Conservation (phyloP, 768 basidiomycete genomes). For the Lactarius akahatsu region DNA sequence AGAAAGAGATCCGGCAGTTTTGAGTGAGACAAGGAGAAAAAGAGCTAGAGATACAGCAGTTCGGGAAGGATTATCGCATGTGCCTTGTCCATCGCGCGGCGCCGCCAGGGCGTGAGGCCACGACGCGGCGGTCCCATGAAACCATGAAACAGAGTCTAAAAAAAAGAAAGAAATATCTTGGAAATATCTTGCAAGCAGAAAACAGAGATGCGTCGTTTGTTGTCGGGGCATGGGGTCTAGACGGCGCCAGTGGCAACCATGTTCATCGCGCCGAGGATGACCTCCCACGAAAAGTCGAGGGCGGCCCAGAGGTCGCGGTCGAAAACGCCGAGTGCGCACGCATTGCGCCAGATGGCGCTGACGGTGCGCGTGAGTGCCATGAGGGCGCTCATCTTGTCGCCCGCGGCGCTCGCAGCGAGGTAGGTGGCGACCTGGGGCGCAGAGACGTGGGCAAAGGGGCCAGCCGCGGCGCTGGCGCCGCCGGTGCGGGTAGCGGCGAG, state of each 20-base stretch:
- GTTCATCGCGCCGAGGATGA: constrained; percentile 60
- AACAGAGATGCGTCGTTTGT: background rate
- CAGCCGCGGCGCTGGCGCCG: constrained; percentile 18
- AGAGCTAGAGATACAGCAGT: constrained; percentile 27
- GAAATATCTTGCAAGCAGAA: background rate
- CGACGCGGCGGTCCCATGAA: constrained; percentile 19
- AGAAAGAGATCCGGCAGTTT: background rate
- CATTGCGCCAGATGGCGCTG: constrained; percentile 72
- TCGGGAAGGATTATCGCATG: constrained; percentile 17
- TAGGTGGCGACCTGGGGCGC: constrained; percentile 31
- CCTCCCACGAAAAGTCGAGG: constrained; percentile 67
- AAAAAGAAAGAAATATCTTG: background rate
- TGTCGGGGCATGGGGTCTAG: constrained; percentile 4
- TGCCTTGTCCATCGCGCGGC: constrained; percentile 24
- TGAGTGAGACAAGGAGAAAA: background rate
- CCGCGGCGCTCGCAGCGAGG: constrained; percentile 31
- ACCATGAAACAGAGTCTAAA: constrained; percentile 1
- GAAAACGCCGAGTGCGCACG: constrained; percentile 63
- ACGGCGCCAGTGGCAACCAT: constrained; percentile 26
- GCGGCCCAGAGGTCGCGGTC: constrained; percentile 65
- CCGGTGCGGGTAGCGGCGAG: constrained; percentile 25
- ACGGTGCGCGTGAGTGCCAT: constrained; percentile 49
- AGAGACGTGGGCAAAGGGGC: constrained; percentile 31
- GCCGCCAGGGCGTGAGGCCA: constrained; percentile 20
- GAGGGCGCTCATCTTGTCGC: constrained; percentile 42